Evolutionary conservation across 1,139 yeast species (phyloP), one percentile per base, ranked within the genome.

Genomic region (Hyphopichia buzzinii): DNA sequence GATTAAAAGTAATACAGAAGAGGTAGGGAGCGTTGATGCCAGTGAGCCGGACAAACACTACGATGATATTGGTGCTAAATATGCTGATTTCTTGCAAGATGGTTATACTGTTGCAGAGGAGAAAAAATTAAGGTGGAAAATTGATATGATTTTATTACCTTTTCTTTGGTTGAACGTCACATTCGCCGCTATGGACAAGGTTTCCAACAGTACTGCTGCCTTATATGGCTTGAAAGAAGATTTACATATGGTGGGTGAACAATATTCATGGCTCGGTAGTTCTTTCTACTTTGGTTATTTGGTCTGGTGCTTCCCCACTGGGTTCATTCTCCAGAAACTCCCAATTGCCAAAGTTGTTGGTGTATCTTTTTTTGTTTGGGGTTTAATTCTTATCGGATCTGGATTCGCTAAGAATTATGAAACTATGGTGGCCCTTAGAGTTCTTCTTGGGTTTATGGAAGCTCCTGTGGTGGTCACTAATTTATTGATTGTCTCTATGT

Each of bases 131-230:
- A 41, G 46, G 26, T 42, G 56, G 50, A 56, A 56, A 34, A 46
- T 54, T 8, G 62, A 56, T 38, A 35, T 46, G 34, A 46, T 50
- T 34, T 36, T 55, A 11, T 48, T 55, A 34, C 49, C 52, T 6
- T 27, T 27, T 15, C 17, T 27, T 8, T 39, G 46, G 46, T 26
- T 47, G 8, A 41, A 44, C 17, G 46, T 44, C 19, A 37, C 48
- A 3, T 35, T 44, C 31, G 50, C 43, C 8, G 51, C 49, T 4
- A 42, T 46, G 44, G 52, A 47, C 33, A 47, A 48, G 28, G 47
- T 44, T 16, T 37, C 44, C 8, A 39, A 34, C 26, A 36, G 46
- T 4, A 44, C 49, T 11, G 50, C 50, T 11, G 50, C 50, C 5
- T 24, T 47, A 10, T 44, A 42, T 28, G 40, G 40, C 8, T 12